Evolutionary conservation across 345 rosid species (phyloP), one percentile per base, ranked within the genome.

Genomic region (Xanthoceras sorbifolium): DNA sequence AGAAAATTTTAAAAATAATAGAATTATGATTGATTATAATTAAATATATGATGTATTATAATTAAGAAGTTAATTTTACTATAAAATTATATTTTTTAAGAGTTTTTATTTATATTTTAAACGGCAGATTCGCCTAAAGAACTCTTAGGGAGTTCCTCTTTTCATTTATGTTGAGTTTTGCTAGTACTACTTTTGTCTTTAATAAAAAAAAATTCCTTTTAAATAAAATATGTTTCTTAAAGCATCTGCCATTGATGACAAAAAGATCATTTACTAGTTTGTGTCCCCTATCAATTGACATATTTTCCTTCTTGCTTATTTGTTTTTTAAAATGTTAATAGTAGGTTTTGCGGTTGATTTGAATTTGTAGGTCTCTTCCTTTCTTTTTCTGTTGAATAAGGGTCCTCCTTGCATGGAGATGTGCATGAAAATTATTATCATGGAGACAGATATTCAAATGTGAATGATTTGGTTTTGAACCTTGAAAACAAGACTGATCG

Each of bases 371-470:
- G 26, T 48, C 3, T 18, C 14, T 44, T 17, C 28, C 11, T 54
- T 10, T n/a, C 22, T 14, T 72, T 67, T 11, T 44, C 17, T 20
- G 50, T 52, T n/a, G 20, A 20, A n/a, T n/a, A n/a, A 12, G 6
- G 9, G 31, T 55, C 6, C 28, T n/a, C 28, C 2, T 60, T 87
- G 90, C 87, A 85, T 80, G 92, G 82, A 79, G 78, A 72, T 72
- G 38, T 85, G 87, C 85, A 84, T 82, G 89, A 73, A 77, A 81
- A 69, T 72, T 50, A 52, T 63, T 59, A 36, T 2, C 70, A 54
- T 22, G 81, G 87, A 59, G 92, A 84, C 92, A 89, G 83, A 79
- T 79, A 76, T 89, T 89, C 92, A 76, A 82, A 85, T 60, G 78
- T 1, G 75, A 87, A 89, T 87, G 82, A 87, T 87, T 87, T 77